Base-by-base conservation (phyloP, 1,284 basidiomycete species). In the Sporisorium exsertum region DNA sequence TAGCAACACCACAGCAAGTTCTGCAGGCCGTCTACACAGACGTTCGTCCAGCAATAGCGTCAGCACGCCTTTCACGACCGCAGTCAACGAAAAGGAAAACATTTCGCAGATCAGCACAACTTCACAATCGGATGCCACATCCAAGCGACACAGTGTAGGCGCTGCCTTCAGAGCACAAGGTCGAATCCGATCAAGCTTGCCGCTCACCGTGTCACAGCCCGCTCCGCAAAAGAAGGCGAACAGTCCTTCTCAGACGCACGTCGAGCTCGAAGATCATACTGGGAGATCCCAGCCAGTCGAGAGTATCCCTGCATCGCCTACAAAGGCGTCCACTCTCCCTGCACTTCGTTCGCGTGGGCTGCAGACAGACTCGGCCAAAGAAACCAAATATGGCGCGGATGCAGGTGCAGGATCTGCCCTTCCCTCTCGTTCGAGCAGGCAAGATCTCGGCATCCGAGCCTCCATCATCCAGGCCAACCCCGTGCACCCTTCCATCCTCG, bases 401-500 rank as follows among this genome's bases (percentile, higher is more conserved):
- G 29, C n/a, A 47, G 40, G 53, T 26, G 33, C 20, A 45, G 35
- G 32, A 22, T 32, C 32, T 6, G 27, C 52, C 18, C n/a, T 46
- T 16, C 27, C 57, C 22, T 46, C 40, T 12, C 61, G 50, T 20
- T 13, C 54, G 0, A 58, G 29, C 43, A 70, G 43, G 26, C 58
- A 47, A 24, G 58, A 64, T 26, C 55, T 71, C 26, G 72, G 72
- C 33, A 76, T 76, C 42, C 60, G 60, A 20, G 24, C 53, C 9
- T 76, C 68, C 33, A 61, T 76, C 56, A 56, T 76, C 42, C 50
- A 56, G 7, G 67, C 72, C 26, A 71, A 76, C 12, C 72, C 68
- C 1, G n/a, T 64, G 6, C 68, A 76, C 26, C 64, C 72, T 3
- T 54, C 68, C 24, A 64, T 76, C 22, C 53, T 64, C 2, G 61